Evolutionary conservation across 2,329 filamentous ascomycete species (phyloP), one percentile per base, ranked within the genome.

Genomic region (Talaromyces sp.): DNA sequence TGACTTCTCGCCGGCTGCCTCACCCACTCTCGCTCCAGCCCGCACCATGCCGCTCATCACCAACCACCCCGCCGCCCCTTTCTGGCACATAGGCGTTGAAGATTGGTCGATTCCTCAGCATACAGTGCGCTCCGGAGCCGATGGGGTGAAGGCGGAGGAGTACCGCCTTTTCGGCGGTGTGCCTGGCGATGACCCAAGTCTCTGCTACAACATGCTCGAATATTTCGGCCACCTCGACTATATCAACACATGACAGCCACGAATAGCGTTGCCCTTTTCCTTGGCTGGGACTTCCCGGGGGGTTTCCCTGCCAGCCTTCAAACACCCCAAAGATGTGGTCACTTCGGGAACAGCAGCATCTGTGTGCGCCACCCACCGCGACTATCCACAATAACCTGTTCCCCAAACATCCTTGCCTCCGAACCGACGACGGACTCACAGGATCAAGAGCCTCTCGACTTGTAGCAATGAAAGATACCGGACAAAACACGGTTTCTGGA

Each of bases 131-230:
- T 74, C 63, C 52, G n/a, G 38, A 49, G 62, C 64, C 52, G 63
- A 67, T 52, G 65, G 65, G 58, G 59, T 77, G 54, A 73, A 78
- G 64, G 70, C 67, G 41, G 75, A 79, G 58, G 77, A 76, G 63
- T 78, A 68, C 66, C 77, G 78, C 59, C 69, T 79, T 4, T 80
- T 78, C 64, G 77, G 77, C 27, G 77, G 76, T 13, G 76, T 77
- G 64, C 74, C 76, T 17, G 76, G 75, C 32, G 77, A 78, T 62
- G 76, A 79, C 62, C 66, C 74, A 62, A 71, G 65, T 59, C 72
- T 81, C 50, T 80, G 78, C 67, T 77, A 77, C 66, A 75, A 75
- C 59, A 81, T 81, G 79, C 71, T 80, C 62, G 78, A 80, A 65
- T 79, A 78, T 59, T 81, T 81, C 61, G 77, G 71, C 65, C 76